Conservation (phyloP, 2,329 filamentous ascomycete species). For the Talaromyces amestolkiae region DNA sequence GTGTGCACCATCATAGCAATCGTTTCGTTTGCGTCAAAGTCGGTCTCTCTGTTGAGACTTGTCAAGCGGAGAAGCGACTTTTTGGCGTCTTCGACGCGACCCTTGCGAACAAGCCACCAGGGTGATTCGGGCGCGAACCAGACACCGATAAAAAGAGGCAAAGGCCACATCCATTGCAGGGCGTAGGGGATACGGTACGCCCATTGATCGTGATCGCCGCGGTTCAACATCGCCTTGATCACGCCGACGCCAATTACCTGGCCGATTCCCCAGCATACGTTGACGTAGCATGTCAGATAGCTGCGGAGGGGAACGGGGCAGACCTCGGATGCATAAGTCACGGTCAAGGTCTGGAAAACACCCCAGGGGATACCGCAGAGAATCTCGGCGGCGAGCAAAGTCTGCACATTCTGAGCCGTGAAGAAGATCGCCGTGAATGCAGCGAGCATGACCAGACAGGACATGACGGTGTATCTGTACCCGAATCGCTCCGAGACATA, state of each 20-base stretch:
- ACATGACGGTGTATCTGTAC: slow-evolving; percentile 52
- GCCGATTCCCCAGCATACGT: slow-evolving; percentile 49
- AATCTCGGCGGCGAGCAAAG: slow-evolving; percentile 51
- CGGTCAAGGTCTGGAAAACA: slow-evolving; percentile 50
- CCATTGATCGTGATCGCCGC: slow-evolving; percentile 51
- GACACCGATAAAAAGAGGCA: slow-evolving; percentile 49
- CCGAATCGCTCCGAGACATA: slow-evolving; percentile 53
- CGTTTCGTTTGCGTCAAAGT: slow-evolving; percentile 79
- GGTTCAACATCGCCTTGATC: slow-evolving; percentile 48
- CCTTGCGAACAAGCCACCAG: slow-evolving; percentile 52
- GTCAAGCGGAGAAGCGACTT: slow-evolving; percentile 46
- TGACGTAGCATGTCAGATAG: slow-evolving; percentile 49
- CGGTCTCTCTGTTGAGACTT: slow-evolving; percentile 53
- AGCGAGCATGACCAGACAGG: slow-evolving; percentile 46
- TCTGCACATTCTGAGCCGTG: slow-evolving; percentile 48
- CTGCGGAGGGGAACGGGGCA: slow-evolving; percentile 46
- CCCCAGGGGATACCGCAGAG: slow-evolving; percentile 53
- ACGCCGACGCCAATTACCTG: slow-evolving; percentile 53
- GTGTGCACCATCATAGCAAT: slow-evolving; percentile 92
- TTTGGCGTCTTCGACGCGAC: slow-evolving; percentile 48
- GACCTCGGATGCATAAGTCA: slow-evolving; percentile 50
- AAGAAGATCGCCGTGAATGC: slow-evolving; percentile 53
- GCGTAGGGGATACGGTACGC: slow-evolving; percentile 53
- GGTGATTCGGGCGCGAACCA: slow-evolving; percentile 52
- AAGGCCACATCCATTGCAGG: slow-evolving; percentile 55